Conservation (phyloP, 2,329 filamentous ascomycete species). For the Xylaria sp. region DNA sequence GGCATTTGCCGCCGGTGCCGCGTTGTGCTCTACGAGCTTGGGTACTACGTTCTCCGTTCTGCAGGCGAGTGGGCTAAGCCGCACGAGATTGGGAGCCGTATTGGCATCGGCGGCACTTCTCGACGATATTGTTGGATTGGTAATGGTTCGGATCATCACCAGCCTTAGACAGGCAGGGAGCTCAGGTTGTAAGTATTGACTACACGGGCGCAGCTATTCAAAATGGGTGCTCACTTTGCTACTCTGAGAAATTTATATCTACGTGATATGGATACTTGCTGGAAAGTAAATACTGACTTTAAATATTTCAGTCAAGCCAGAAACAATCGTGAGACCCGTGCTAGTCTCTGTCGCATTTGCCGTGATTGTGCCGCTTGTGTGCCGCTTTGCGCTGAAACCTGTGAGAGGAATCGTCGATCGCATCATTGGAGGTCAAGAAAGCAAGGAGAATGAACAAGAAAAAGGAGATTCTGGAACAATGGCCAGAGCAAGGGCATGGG, state of each 20-base stretch:
- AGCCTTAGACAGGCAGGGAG: conserved; percentile 55
- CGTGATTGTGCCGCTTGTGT: conserved; percentile 52
- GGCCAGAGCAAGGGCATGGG: conserved; percentile 28
- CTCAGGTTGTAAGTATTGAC: conserved; percentile 9
- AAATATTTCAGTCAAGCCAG: conserved; percentile 33
- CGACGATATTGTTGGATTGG: conserved; percentile 78
- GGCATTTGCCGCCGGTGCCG: conserved; percentile 48
- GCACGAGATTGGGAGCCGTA: conserved; percentile 62
- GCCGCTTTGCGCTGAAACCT: conserved; percentile 52
- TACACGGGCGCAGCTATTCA: background rate
- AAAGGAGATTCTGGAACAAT: background rate
- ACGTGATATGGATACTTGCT: background rate
- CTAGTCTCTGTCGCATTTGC: conserved; percentile 59
- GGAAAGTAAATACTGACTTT: background rate
- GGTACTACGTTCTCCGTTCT: conserved; percentile 62
- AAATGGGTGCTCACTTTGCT: conserved; percentile 6
- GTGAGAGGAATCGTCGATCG: conserved; percentile 44
- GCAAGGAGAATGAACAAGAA: background rate
- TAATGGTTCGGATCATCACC: conserved; percentile 78
- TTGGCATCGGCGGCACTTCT: conserved; percentile 78
- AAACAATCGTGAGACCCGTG: conserved; percentile 52
- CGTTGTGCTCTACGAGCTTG: conserved; percentile 43
- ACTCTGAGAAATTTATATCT: background rate
- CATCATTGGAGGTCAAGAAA: conserved; percentile 29
- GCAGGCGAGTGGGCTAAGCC: conserved; percentile 48